Evolutionary conservation across 805 yeast genomes (phyloP), one percentile per base, ranked within the genome.

Genomic region (Candida coquimbonensis): DNA sequence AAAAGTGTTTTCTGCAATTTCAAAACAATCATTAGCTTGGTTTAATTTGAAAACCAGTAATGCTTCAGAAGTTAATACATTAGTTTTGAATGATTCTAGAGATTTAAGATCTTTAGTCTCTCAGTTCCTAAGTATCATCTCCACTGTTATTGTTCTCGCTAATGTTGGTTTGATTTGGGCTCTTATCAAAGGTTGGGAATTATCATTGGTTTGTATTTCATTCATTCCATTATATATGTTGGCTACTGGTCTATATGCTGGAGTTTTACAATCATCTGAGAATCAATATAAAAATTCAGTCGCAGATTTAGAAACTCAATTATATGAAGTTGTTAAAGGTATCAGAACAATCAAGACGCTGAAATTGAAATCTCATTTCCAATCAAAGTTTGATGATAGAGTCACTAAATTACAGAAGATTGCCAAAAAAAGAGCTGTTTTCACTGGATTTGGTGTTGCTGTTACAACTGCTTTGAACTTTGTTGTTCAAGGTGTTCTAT

Each of bases 181-280:
- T 0, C 50, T 88, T 1, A 73, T 72, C 0, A 60, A 73, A 11
- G 96, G 96, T 0, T 93, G 98, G 98, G 85, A 83, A 55, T 66
- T 93, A 37, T 77, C 96, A 2, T 65, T 91, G 9, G 93, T 87
- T 2, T 95, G 96, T 2, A 55, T 90, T 11, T 74, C 96, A 0
- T 70, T 89, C 61, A 72, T 85, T 13, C 95, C 96, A 0, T 51
- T 80, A 12, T 78, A 86, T 42, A 54, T 77, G 0, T 25, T 76
- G 0, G 56, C 79, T 1, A 75, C 90, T 3, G 63, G 67, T 0
- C 39, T 69, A 1, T 87, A 79, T 60, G 78, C 86, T 7, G 49
- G 58, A 0, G 42, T 78, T 4, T 63, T 83, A 31, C 80, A 75
- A 48, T 60, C 51, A 9, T 72, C 72, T 51, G 96, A 90, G 61